Evolutionary conservation across 148 eudicot species (phyloP).

Genomic region (Spergularia marina): DNA sequence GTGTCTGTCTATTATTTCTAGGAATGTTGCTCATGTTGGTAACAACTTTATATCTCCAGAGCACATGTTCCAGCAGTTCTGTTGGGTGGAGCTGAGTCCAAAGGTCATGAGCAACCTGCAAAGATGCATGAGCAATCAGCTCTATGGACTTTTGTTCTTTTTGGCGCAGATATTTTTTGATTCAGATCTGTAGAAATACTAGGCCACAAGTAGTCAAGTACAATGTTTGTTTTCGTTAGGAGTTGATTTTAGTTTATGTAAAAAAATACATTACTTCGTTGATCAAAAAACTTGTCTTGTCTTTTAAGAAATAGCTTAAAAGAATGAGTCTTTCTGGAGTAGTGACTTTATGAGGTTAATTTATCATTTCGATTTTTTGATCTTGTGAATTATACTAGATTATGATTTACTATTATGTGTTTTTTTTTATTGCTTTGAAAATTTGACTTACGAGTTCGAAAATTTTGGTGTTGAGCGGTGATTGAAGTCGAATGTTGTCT

Average conservation of each 20-base stretch:
- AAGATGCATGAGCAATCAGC: slow-evolving; percentile 63
- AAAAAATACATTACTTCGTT: background rate
- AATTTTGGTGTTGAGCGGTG: background rate
- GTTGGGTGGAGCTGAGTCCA: slow-evolving; percentile 83
- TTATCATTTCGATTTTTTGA: background rate
- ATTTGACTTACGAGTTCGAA: background rate
- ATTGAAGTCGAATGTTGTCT: background rate
- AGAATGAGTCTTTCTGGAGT: too few relatives aligned
- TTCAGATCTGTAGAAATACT: too few relatives aligned
- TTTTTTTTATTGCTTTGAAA: background rate
- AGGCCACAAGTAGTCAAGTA: background rate
- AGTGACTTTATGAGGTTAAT: slow-evolving; percentile 12
- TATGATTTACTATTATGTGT: background rate
- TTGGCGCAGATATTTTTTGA: background rate
- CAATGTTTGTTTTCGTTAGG: background rate
- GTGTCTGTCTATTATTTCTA: background rate
- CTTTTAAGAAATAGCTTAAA: background rate
- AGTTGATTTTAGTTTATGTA: background rate
- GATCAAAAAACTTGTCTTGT: background rate
- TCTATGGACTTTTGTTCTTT: slow-evolving; percentile 41
- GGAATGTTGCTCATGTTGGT: background rate
- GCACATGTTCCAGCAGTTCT: slow-evolving; percentile 99
- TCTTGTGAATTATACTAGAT: background rate
- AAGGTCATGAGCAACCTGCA: slow-evolving; percentile 67
- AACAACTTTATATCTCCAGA: slow-evolving; percentile 37